Base-by-base conservation (phyloP, 192 early-diverging fungal species). In the Coemansia reversa region DNA sequence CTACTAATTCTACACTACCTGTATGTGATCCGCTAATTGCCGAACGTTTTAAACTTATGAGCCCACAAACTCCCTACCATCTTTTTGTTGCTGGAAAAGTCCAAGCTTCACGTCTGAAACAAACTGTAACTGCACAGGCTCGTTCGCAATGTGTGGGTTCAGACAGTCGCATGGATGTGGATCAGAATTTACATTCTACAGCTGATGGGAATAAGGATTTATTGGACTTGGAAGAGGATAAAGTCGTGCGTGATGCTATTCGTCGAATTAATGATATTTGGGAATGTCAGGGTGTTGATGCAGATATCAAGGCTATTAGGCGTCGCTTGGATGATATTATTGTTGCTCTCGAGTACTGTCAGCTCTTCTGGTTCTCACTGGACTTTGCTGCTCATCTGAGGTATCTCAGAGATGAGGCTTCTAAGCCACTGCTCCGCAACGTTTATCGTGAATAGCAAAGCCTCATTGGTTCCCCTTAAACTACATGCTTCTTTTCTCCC, bases 51-150 rank as follows among this genome's bases (percentile, higher is more conserved):
- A 80, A 74, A 55, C 65, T 75, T 51, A 61, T 80, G 67, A 80
- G 58, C 54, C 77, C 77, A 33, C 77, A 80, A 65, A 80, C 77
- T 12, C 72, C 77, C 7, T 80, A 80, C 52, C 72, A 80, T 29
- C 18, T 80, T 55, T 80, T 80, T 68, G 64, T 80, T 1, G 77
- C 77, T 1, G 77, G 72, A 5, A 80, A 80, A n/a, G 77, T 80
- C 35, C 77, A 75, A 51, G 77, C 77, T 1, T 72, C 77, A 0
- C 55, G 72, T 0, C 65, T 80, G 11, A 80, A 80, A 32, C 71
- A 74, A 51, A 65, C 67, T 0, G 70, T 74, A 4, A 74, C 67
- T 25, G 51, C 64, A 1, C 50, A 48, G 29, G 49, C 47, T 19
- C 22, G 52, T 11, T 29, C 45, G 30, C 25, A 29, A 6, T n/a